Evolutionary conservation across 257 asterid species (phyloP).

Genomic region (Primulina huaijiensis): DNA sequence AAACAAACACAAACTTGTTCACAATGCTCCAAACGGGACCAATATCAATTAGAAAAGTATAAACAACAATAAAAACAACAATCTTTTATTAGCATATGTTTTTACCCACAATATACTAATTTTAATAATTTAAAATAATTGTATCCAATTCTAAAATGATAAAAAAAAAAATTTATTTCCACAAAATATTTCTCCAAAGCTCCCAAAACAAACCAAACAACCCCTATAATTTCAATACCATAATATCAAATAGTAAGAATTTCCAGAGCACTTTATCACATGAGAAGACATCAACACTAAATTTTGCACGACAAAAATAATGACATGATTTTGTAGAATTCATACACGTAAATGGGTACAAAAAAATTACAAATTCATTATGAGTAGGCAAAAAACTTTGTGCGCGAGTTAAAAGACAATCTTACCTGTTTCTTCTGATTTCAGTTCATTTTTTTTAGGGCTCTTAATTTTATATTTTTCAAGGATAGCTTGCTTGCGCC

Average conservation of each 20-base stretch:
- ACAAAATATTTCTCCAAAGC: not conserved
- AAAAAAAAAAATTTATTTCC: no score
- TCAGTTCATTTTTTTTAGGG: conserved; percentile 32
- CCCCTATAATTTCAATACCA: not conserved
- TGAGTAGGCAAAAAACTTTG: not conserved
- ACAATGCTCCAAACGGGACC: not conserved
- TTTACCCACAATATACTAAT: no score
- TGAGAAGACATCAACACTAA: not conserved
- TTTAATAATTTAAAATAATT: no score
- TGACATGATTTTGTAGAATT: not conserved
- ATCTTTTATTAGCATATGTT: no score
- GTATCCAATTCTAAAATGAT: no score
- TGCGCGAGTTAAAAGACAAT: not conserved
- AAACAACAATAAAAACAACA: not conserved
- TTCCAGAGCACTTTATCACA: not conserved
- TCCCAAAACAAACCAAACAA: not conserved
- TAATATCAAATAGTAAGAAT: not conserved
- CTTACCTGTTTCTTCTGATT: conserved; percentile 39
- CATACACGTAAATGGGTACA: not conserved
- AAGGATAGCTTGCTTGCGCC: conserved; percentile 81
- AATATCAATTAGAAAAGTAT: no score
- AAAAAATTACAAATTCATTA: not conserved
- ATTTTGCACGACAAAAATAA: not conserved
- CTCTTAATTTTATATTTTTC: conserved; percentile 68
- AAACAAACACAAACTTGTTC: not conserved